Percentiles rank a stretch among this genome's conserved stretches.
These are phyloP conservation scores for Arachis stenosperma DNA, from an alignment of 306 rosid species.

Conservation along the genomic window DNA sequence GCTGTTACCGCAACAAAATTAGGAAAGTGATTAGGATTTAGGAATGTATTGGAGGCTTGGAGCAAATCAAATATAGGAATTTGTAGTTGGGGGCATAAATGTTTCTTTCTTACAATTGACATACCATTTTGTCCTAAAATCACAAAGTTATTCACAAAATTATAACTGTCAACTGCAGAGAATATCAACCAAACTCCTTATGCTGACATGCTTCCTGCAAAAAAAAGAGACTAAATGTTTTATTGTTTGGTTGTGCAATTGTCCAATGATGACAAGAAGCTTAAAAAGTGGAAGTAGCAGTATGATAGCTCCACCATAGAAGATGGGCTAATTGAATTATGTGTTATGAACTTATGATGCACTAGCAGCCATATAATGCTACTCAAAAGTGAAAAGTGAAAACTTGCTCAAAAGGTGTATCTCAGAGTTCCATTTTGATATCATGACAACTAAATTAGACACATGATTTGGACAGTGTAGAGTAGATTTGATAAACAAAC, in stretches of 20 bases:
- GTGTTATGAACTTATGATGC: background rate
- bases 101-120: background rate
- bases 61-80: too few species aligned
- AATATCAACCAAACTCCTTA: constrained; percentile 86
- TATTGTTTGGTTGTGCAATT: constrained; percentile 26
- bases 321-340: too few species aligned
- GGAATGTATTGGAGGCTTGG: too few species aligned
- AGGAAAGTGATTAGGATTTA: background rate
- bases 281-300: constrained; percentile 8
- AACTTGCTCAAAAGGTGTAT: background rate
- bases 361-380: constrained; percentile 10
- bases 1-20: constrained; percentile 65
- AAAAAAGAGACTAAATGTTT: constrained; percentile 31
- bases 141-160: constrained; percentile 62
- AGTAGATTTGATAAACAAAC: too few species aligned
- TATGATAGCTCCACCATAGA: background rate
- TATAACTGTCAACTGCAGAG: constrained; percentile 66
- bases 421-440: constrained; percentile 24
- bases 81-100: too few species aligned
- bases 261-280: constrained; percentile 34
- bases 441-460: background rate
- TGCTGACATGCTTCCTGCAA: constrained; percentile 92
- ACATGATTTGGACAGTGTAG: too few species aligned
- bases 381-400: constrained; percentile 1
- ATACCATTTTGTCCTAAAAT: constrained; percentile 85